Conservation (phyloP, 441 rosid species). For the Populus trichocarpa region DNA sequence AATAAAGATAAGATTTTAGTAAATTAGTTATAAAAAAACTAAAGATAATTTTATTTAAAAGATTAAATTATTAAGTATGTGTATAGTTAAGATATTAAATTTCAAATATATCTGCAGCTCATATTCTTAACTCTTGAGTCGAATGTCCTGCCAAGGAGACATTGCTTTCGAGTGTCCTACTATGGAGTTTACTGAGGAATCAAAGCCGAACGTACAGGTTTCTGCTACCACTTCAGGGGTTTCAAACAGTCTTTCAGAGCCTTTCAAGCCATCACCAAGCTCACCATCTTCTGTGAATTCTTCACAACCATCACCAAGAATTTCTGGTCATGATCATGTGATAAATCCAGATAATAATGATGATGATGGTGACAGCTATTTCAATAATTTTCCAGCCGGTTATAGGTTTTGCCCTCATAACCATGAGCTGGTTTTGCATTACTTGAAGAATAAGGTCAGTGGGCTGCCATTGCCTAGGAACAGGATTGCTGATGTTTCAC, state of each 20-base stretch:
- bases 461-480: constrained; percentile 3
- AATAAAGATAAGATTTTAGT: too few relatives aligned
- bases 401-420: constrained; percentile 19
- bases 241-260: background rate
- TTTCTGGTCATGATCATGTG: background rate
- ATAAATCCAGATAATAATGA: background rate
- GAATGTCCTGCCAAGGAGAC: background rate
- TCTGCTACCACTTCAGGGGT: background rate
- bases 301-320: background rate
- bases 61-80: too few relatives aligned
- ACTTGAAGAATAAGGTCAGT: constrained; percentile 12
- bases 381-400: constrained; percentile 14
- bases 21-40: too few relatives aligned
- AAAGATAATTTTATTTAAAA: too few relatives aligned
- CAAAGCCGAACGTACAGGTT: background rate
- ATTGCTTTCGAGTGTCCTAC: background rate
- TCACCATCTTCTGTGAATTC: background rate
- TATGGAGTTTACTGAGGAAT: background rate
- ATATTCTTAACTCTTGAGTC: background rate
- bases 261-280: background rate
- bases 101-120: background rate
- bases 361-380: background rate
- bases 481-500: constrained; percentile 12
- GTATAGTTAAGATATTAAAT: background rate
- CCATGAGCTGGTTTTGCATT: constrained; percentile 15